These are phyloP conservation scores for Scalesia atractyloides DNA, from an alignment of 129 eudicot genomes.

Conservation along the genomic window DNA sequence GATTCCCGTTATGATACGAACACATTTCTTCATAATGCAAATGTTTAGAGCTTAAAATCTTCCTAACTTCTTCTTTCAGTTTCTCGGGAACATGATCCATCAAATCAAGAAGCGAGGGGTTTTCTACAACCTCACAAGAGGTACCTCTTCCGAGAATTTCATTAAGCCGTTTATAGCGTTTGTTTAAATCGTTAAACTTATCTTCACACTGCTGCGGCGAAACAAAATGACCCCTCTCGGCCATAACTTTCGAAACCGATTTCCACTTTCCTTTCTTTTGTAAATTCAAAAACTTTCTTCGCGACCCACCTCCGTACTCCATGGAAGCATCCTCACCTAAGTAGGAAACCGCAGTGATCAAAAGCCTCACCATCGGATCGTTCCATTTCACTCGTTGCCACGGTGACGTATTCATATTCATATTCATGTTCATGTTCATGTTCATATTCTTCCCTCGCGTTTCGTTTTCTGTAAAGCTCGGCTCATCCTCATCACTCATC, in stretches of 20 bases:
- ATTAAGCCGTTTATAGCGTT: slow-evolving; percentile 86
- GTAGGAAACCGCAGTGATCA: slow-evolving; percentile 80
- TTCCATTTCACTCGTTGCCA: slow-evolving; percentile 99
- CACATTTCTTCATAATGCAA: slow-evolving; percentile 95
- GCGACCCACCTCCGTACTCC: slow-evolving; percentile 50
- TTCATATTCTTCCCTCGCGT: slow-evolving; percentile 42
- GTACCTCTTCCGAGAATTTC: slow-evolving; percentile 96
- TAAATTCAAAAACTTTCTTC: slow-evolving; percentile 62
- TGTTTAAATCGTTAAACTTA: slow-evolving; percentile 39
- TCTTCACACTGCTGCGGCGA: slow-evolving; percentile 99
- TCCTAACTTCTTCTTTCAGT: slow-evolving; percentile 68
- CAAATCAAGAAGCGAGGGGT: slow-evolving; percentile 63
- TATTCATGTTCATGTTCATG: no score
- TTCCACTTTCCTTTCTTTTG: slow-evolving; percentile 98
- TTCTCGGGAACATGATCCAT: slow-evolving; percentile 86
- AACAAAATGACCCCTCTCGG: slow-evolving; percentile 91
- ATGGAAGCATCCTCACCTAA: slow-evolving; percentile 70
- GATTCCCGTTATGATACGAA: slow-evolving; percentile 78
- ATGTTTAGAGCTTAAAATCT: slow-evolving; percentile 86
- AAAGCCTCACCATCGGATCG: slow-evolving; percentile 57
- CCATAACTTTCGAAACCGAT: slow-evolving; percentile 92
- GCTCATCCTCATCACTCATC: no score
- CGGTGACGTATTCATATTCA: slow-evolving; percentile 13
- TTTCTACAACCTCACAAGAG: slow-evolving; percentile 91
- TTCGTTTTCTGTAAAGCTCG: slow-evolving; percentile 51